Evolutionary conservation across 805 yeast species (phyloP).

Genomic region (Yarrowia keelungensis): DNA sequence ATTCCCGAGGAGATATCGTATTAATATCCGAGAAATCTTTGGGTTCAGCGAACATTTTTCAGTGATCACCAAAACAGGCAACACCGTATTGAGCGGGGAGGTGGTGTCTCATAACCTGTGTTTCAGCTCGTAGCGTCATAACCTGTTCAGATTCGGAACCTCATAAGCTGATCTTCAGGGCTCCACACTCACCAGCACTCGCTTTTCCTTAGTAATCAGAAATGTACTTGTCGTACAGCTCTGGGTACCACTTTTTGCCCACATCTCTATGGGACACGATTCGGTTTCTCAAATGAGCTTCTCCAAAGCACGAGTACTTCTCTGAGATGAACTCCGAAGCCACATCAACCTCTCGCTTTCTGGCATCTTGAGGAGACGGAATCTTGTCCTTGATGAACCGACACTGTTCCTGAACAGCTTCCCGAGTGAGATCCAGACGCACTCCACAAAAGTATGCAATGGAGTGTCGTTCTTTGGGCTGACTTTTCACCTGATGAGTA

Average conservation of each 20-base stretch:
- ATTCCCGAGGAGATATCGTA: no score
- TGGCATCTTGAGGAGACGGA: slow-evolving; percentile 46
- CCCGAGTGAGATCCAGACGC: slow-evolving; percentile 47
- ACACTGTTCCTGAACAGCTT: slow-evolving; percentile 46
- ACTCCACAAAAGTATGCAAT: slow-evolving; percentile 58
- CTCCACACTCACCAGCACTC: no score
- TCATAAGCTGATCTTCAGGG: no score
- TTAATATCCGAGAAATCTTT: no score
- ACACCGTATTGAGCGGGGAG: no score
- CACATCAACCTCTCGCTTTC: slow-evolving; percentile 46
- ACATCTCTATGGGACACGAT: slow-evolving; percentile 54
- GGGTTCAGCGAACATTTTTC: no score
- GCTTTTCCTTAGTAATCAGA: slow-evolving; percentile 31
- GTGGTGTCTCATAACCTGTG: no score
- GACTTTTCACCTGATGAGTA: slow-evolving; percentile 61
- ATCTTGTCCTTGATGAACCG: slow-evolving; percentile 45
- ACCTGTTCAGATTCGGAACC: no score
- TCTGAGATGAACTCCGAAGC: slow-evolving; percentile 49
- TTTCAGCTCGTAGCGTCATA: no score
- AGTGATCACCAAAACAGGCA: no score
- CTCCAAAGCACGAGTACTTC: slow-evolving; percentile 50
- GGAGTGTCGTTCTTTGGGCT: slow-evolving; percentile 52
- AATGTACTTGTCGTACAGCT: slow-evolving; percentile 46
- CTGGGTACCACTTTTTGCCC: slow-evolving; percentile 53
- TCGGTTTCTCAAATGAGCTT: slow-evolving; percentile 54